A percentile compares a stretch with the other conserved stretches of the same genome.
phyloP scores from a whole-genome alignment of 129 eudicot genomes.

The Tagetes erecta region DNA sequence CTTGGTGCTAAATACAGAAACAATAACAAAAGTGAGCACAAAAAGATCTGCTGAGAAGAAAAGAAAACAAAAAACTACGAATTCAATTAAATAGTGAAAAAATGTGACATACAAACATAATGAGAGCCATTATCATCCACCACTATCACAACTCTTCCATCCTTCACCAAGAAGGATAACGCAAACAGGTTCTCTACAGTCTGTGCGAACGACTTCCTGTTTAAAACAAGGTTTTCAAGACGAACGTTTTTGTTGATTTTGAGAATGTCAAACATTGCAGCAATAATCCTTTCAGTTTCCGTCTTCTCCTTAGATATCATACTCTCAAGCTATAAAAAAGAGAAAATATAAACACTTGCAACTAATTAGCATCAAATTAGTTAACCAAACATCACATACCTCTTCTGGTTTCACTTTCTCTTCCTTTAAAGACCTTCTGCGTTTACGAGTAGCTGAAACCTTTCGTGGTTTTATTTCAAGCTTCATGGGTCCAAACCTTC shows the following conservation, averaged over 20 bases:
- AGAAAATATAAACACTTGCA: neutral
- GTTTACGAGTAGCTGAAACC: constrained; percentile 18
- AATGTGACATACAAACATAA: constrained; percentile 44
- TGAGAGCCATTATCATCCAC: constrained; percentile 55
- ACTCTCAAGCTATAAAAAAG: constrained; percentile 37
- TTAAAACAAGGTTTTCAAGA: constrained; percentile 45
- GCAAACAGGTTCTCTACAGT: constrained; percentile 70
- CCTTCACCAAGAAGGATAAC: constrained; percentile 59
- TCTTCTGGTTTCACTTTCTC: constrained; percentile 41
- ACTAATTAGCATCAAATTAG: neutral
- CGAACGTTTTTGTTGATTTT: constrained; percentile 34
- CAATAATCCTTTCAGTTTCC: constrained; percentile 45
- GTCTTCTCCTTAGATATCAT: constrained; percentile 25
- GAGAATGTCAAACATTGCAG: constrained; percentile 48
- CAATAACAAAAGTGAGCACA: neutral
- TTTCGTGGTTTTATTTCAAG: constrained; percentile 37
- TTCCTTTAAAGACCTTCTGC: constrained; percentile 15
- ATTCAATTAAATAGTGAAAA: neutral
- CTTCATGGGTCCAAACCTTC: constrained; percentile 55
- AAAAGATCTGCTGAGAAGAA: neutral
- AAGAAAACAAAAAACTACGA: neutral
- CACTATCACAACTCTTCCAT: constrained; percentile 49
- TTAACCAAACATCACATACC: constrained; percentile 34
- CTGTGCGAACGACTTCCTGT: constrained; percentile 61
- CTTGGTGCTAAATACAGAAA: constrained; percentile 53